Conservation (phyloP, 2,329 filamentous ascomycete genomes). For the Scopulariopsis brevicaulis region DNA sequence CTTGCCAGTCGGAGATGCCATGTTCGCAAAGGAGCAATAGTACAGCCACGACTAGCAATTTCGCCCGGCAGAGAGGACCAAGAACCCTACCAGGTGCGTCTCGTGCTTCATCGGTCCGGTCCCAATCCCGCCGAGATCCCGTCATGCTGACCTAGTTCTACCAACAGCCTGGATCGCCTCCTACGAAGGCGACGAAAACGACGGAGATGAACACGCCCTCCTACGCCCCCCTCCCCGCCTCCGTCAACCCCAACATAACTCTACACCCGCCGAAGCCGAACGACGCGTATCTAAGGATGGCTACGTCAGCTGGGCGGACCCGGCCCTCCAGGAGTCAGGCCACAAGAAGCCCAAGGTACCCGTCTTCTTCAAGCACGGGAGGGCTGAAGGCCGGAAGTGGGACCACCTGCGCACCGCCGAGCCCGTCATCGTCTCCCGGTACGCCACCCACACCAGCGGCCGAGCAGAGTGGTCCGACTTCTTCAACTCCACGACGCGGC, state of each 20-base stretch:
- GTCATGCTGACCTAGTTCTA: conserved; percentile 7
- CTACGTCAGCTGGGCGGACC: conserved; percentile 19
- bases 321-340: conserved; percentile 20
- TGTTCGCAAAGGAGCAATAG: conserved; percentile 3
- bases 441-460: conserved; percentile 19
- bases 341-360: conserved; percentile 25
- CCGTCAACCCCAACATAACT: conserved; percentile 28
- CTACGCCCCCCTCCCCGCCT: conserved; percentile 26
- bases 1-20: conserved; percentile 3
- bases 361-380: conserved; percentile 34
- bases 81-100: conserved; percentile 18
- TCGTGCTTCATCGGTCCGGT: too few species aligned
- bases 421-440: conserved; percentile 44
- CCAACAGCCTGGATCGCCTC: conserved; percentile 36
- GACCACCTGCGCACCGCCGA: conserved; percentile 48
- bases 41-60: conserved; percentile 2
- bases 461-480: conserved; percentile 37
- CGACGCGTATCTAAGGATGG: conserved; percentile 36
- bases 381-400: conserved; percentile 40
- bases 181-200: conserved; percentile 28
- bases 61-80: conserved; percentile 13
- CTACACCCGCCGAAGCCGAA: conserved; percentile 23
- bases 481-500: conserved; percentile 40
- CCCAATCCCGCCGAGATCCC: not conserved
- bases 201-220: conserved; percentile 20